Conservation (phyloP, 1,284 basidiomycete genomes). For the Taiwanofungus camphoratus region DNA sequence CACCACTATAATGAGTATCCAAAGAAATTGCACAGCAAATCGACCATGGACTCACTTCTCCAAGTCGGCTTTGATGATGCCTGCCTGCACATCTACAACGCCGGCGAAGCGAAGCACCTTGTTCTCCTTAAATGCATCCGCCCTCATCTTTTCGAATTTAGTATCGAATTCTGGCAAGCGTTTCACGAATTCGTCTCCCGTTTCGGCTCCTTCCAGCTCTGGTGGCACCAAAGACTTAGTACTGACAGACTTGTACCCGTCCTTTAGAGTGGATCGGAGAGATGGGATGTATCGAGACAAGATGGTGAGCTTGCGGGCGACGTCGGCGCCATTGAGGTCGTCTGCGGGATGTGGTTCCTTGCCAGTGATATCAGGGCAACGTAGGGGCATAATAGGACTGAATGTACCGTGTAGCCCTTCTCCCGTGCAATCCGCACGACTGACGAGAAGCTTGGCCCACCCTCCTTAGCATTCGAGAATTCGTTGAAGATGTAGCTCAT, state of each 20-base stretch:
- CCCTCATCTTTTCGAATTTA: conserved; percentile 72
- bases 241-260: conserved; percentile 76
- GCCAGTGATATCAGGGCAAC: not conserved
- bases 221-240: conserved; percentile 86
- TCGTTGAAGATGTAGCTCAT: conserved; percentile 99
- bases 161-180: conserved; percentile 83
- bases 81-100: conserved; percentile 78
- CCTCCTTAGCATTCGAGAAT: conserved; percentile 66
- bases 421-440: conserved; percentile 87
- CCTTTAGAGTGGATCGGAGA: conserved; percentile 49
- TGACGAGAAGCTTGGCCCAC: conserved; percentile 75
- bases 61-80: conserved; percentile 80
- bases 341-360: conserved; percentile 97
- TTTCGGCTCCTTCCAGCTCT: conserved; percentile 59
- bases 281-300: conserved; percentile 73
- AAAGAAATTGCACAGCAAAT: not conserved
- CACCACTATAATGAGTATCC: not conserved
- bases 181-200: conserved; percentile 79
- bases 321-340: conserved; percentile 94
- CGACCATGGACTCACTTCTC: conserved; percentile 56
- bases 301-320: conserved; percentile 95
- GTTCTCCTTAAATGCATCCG: conserved; percentile 72
- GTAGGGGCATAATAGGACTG: not conserved
- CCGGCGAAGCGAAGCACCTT: conserved; percentile 93
- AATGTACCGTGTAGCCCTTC: conserved; percentile 86